These are phyloP conservation scores for Mariannaea elegans DNA, from an alignment of 2,329 filamentous ascomycete genomes.

Conservation along the genomic window DNA sequence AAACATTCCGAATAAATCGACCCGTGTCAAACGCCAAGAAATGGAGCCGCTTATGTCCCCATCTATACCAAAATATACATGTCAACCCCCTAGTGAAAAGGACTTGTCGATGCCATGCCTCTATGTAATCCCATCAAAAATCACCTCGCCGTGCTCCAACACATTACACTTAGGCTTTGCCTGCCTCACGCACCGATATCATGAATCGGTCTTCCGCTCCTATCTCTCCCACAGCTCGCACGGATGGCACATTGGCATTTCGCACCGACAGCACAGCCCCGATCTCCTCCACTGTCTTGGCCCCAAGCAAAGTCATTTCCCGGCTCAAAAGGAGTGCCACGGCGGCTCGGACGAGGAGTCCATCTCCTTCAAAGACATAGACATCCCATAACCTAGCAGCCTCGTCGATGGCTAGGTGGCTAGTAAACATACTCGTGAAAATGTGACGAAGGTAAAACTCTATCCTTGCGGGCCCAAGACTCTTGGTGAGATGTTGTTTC, in stretches of 20 bases:
- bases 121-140: slow-evolving; percentile 20
- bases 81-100: slow-evolving; percentile 4
- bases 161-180: slow-evolving; percentile 41
- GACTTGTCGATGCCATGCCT: slow-evolving; percentile 12
- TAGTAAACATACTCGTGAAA: slow-evolving; percentile 72
- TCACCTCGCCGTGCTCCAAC: slow-evolving; percentile 16
- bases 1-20: slow-evolving; percentile 24
- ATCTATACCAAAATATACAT: slow-evolving; percentile 41
- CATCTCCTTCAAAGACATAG: slow-evolving; percentile 83
- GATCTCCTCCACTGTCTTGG: slow-evolving; percentile 56
- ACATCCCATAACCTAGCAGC: slow-evolving; percentile 82
- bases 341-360: slow-evolving; percentile 73
- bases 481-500: slow-evolving; percentile 68
- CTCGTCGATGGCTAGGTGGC: slow-evolving; percentile 71
- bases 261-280: slow-evolving; percentile 47
- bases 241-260: slow-evolving; percentile 42
- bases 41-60: slow-evolving; percentile 35
- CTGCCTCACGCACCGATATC: slow-evolving; percentile 46
- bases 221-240: slow-evolving; percentile 49
- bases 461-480: slow-evolving; percentile 55
- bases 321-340: slow-evolving; percentile 70
- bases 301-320: slow-evolving; percentile 61
- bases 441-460: slow-evolving; percentile 66
- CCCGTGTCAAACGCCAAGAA: slow-evolving; percentile 38
- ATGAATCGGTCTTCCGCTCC: slow-evolving; percentile 59